These are phyloP conservation scores for Sutorius eximius DNA, from an alignment of 1,284 basidiomycete species.

Conservation along the genomic window DNA sequence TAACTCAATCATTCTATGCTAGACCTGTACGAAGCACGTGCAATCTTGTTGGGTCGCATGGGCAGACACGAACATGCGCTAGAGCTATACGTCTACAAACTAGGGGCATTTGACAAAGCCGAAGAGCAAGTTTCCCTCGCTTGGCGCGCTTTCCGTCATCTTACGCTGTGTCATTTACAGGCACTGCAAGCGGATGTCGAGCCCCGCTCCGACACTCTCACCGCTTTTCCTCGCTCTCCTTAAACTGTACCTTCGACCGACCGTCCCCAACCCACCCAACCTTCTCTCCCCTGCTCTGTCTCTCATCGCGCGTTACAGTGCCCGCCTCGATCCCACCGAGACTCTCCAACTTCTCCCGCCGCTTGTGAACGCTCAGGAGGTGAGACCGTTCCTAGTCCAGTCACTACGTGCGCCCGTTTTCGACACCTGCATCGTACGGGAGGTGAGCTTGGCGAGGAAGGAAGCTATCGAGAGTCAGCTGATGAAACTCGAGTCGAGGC, in stretches of 20 bases:
- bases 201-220: conserved; percentile 54
- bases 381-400: conserved; percentile 78
- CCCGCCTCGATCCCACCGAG: conserved; percentile 76
- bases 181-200: conserved; percentile 84
- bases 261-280: conserved; percentile 44
- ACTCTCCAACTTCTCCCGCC: conserved; percentile 88
- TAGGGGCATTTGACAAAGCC: conserved; percentile 81
- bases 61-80: conserved; percentile 92
- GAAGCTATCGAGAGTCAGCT: conserved; percentile 73
- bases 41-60: conserved; percentile 85
- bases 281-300: conserved; percentile 79
- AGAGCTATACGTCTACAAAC: conserved; percentile 82
- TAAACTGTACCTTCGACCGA: conserved; percentile 83
- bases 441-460: conserved; percentile 67
- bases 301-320: conserved; percentile 82
- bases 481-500: conserved; percentile 73
- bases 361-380: conserved; percentile 81
- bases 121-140: conserved; percentile 64
- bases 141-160: background rate
- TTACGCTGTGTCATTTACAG: conserved; percentile 40
- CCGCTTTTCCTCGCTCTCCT: conserved; percentile 84
- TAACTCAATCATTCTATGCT: background rate
- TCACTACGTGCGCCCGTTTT: conserved; percentile 70
- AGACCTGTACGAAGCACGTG: conserved; percentile 87
- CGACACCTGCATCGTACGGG: conserved; percentile 65